Evolutionary conservation across 2,329 filamentous ascomycete genomes (phyloP), one percentile per base, ranked within the genome.

Genomic region (Epichloe uncinata): DNA sequence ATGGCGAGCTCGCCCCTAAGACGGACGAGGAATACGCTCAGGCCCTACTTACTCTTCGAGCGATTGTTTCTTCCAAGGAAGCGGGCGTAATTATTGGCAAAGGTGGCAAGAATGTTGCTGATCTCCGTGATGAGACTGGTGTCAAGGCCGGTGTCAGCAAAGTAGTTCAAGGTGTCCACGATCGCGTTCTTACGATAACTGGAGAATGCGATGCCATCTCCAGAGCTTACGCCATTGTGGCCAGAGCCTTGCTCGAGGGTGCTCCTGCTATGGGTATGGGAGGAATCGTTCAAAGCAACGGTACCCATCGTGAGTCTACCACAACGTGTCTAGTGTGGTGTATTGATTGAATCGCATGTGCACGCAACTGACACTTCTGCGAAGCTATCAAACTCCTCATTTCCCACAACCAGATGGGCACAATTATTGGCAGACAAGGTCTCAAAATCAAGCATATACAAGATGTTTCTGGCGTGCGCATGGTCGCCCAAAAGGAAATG

Each of bases 401-500:
- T 69, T 98, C 93, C 35, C 91, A 98, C 74, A 97, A 97, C 69
- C 93, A 98, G 72, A 98, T 98, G 93, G 93, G 93, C 55, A 98
- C 93, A 61, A 96, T 98, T 72, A 98, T 98, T 64, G 93, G 93
- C 61, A 83, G 89, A 57, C 87, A 94, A 67, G 93, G 93, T 52
- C 77, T 96, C 58, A 98, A 97, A 77, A 98, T 98, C 77, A 98
- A 98, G 78, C 87, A 96, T 67, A 98, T 98, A 59, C 93, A 98
- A 68, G 93, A 98, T 67, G 84, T 82, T 33, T 97, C 93, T 5
- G 90, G 90, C 56, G 93, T 97, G 52, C 90, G 93, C 64, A 98
- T 98, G 93, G 90, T 98, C 45, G 93, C 93, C 40, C 93, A 98
- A 70, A 98, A 98, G 73, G 93, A 98, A 63, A 98, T 98, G 93